Evolutionary conservation across 805 yeast genomes (phyloP).

Genomic region (Starmera caribaea): DNA sequence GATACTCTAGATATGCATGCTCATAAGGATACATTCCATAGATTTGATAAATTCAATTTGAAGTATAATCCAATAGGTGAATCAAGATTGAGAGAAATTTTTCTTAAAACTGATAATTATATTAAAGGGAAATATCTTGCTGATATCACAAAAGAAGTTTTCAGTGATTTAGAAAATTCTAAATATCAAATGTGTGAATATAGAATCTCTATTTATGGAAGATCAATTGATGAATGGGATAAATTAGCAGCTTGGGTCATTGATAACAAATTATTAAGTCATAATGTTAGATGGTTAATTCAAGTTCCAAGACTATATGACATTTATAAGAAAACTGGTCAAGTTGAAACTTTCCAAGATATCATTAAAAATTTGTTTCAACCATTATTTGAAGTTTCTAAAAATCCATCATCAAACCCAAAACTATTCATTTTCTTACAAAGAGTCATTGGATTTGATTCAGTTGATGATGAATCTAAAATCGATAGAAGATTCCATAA

Average conservation of each 20-base stretch:
- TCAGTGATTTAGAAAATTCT: conserved; percentile 87
- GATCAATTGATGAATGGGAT: conserved; percentile 89
- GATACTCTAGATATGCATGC: conserved; percentile 99
- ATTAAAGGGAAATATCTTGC: conserved; percentile 85
- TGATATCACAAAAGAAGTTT: conserved; percentile 87
- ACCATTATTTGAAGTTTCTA: conserved; percentile 86
- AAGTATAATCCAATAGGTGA: conserved; percentile 98
- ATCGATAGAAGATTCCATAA: conserved; percentile 73
- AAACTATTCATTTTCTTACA: conserved; percentile 81
- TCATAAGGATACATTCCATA: conserved; percentile 93
- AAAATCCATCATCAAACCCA: conserved; percentile 82
- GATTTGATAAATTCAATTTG: conserved; percentile 94
- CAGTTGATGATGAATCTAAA: conserved; percentile 97
- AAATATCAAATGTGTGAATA: conserved; percentile 97
- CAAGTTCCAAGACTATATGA: conserved; percentile 94
- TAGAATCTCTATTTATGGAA: conserved; percentile 90
- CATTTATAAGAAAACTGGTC: conserved; percentile 68
- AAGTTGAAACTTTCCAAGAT: conserved; percentile 65
- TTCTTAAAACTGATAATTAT: conserved; percentile 89
- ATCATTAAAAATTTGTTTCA: conserved; percentile 69
- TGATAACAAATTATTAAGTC: conserved; percentile 83
- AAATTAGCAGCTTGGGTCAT: conserved; percentile 91
- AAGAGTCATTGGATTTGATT: conserved; percentile 94
- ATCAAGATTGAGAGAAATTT: conserved; percentile 92
- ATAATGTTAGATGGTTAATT: conserved; percentile 93